Evolutionary conservation across 148 eudicot genomes (phyloP).

Genomic region (Pharnaceum exiguum): DNA sequence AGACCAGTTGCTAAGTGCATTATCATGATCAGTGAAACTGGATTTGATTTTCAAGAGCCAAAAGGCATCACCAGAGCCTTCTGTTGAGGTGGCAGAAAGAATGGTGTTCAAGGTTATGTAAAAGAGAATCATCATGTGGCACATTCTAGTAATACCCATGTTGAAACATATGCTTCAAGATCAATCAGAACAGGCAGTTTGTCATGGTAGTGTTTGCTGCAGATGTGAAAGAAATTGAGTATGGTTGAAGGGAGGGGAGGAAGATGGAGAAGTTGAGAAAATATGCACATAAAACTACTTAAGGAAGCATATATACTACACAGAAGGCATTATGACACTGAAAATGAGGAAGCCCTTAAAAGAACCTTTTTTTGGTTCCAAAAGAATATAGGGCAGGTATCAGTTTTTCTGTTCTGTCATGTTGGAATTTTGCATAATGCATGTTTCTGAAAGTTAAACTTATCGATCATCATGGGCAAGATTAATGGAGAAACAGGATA

Average conservation of each 20-base stretch:
- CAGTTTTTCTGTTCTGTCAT: conserved; percentile 19
- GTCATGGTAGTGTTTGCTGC: conserved; percentile 2
- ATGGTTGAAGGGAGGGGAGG: not conserved
- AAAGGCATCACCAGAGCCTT: conserved; percentile 38
- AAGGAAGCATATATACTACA: not conserved
- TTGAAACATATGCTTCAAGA: conserved; percentile 2
- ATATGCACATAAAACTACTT: conserved; percentile 5
- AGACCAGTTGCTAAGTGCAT: conserved; percentile 59
- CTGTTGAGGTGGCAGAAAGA: conserved; percentile 23
- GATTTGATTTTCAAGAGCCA: conserved; percentile 63
- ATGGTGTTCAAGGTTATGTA: conserved; percentile 21
- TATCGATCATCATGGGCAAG: conserved; percentile 21
- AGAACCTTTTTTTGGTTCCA: conserved; percentile 11
- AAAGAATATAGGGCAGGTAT: conserved; percentile 22
- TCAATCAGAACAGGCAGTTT: conserved; percentile 6
- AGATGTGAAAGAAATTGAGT: not conserved
- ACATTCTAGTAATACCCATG: conserved; percentile 34
- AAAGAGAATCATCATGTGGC: conserved; percentile 34
- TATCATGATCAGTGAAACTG: conserved; percentile 40
- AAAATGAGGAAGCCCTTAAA: conserved; percentile 19
- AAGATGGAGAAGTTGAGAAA: conserved; percentile 4
- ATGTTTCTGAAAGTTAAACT: conserved; percentile 20
- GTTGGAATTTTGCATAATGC: conserved; percentile 23
- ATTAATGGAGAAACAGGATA: conserved; percentile 18
- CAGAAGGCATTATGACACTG: conserved; percentile 18